Percentiles rank a stretch among this genome's conserved stretches.
These are phyloP conservation scores for Cucurbita moschata DNA, from an alignment of 306 rosid genomes.

Conservation along the genomic window DNA sequence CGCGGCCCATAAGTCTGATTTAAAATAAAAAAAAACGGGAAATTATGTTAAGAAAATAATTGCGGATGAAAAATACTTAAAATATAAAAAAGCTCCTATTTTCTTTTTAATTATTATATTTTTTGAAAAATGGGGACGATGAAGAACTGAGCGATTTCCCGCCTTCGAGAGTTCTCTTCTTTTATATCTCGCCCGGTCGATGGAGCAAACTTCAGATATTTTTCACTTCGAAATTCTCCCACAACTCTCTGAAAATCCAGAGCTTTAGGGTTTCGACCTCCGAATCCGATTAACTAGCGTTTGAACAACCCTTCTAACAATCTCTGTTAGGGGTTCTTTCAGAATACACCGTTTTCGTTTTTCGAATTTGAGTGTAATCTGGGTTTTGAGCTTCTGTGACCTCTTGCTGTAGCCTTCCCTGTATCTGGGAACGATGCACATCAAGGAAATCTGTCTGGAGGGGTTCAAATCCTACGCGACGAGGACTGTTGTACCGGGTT, in stretches of 20 bases:
- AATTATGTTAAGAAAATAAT: too few species aligned
- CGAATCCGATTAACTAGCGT: slow-evolving; percentile 14
- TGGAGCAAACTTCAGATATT: background rate
- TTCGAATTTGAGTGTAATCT: background rate
- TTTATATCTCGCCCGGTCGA: background rate
- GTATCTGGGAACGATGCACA: slow-evolving; percentile 29
- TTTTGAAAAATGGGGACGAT: background rate
- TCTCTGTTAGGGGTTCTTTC: background rate
- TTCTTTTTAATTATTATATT: too few species aligned
- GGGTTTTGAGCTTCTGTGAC: background rate
- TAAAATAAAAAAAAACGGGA: too few species aligned
- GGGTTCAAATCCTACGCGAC: slow-evolving; percentile 98
- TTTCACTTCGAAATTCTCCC: background rate
- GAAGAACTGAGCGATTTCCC: background rate
- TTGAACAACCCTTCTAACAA: background rate
- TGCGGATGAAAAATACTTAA: too few species aligned
- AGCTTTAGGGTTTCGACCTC: background rate
- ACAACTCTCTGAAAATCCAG: background rate
- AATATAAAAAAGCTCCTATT: too few species aligned
- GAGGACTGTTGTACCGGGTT: slow-evolving; percentile 78
- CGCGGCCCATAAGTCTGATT: too few species aligned
- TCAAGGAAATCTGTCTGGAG: slow-evolving; percentile 79
- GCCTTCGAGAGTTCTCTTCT: background rate
- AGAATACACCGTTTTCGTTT: background rate
- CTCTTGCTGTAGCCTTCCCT: background rate